Base-by-base conservation (phyloP, 2,329 filamentous ascomycete genomes). In the Aotearoamyces nothofagi region DNA sequence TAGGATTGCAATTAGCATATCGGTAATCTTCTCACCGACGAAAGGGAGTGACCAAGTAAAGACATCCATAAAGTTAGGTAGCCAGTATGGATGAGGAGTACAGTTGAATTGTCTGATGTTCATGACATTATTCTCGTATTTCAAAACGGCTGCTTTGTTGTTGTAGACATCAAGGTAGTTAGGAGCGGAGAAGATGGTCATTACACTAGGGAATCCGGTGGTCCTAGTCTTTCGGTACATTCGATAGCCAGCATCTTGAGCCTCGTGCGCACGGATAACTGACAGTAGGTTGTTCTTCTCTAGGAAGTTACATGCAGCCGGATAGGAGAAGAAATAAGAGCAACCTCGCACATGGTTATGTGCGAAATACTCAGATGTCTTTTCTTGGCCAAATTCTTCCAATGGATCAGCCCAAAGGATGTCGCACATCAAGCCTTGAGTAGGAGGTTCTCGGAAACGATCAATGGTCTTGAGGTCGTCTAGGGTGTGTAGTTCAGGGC, bases 111-210 rank as follows among this genome's bases (percentile, higher is more conserved):
- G 90, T 34, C 90, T 74, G 51, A 98, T 98, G 63, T 98, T 98
- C 90, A 98, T 98, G 36, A 98, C 90, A 50, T 98, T 98, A 58
- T 98, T 98, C 61, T 98, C 90, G 53, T 98, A 98, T 61, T 98
- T 98, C 46, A 98, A 64, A 22, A 98, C 90, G 1, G 90, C 90
- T 2, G 90, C 90, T 64, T 98, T 98, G 68, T 98, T 98, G 72
- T 98, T 98, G 61, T 98, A 98, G 20, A 98, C 86, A 49, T 98
- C 90, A 39, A 98, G 73, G 52, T 98, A 98, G 57, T 98, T 98
- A 20, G 90, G 90, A 2, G 90, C 90, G 24, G 87, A 96, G 66
- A 98, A 98, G 47, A 98, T 98, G 43, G 90, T 98, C 90, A 98
- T 98, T 39, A 98, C 90, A 58, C 86, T 94, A 13, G 90, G 90